Conservation (phyloP, 73 alveolate genomes). For the Paramecium sonneborni region DNA sequence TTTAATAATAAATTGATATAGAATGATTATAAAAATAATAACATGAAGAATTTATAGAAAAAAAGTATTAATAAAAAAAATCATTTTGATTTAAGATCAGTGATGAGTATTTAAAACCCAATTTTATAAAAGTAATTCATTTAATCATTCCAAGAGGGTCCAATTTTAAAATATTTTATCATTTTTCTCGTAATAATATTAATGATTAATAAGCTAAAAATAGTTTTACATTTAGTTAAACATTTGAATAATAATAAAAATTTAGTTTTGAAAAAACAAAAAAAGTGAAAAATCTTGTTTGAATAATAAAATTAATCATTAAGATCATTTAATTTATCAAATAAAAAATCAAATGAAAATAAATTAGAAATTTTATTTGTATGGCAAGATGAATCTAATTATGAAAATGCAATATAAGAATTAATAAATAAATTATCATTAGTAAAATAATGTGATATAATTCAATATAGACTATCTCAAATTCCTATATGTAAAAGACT, state of each 20-base stretch:
- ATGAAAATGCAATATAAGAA: conserved; percentile 17
- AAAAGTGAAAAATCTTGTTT: neutral
- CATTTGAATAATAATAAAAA: neutral
- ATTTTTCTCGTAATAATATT: neutral
- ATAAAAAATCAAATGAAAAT: conserved; percentile 3
- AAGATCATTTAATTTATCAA: neutral
- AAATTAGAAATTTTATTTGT: conserved; percentile 33
- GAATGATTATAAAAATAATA: neutral
- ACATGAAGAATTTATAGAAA: conserved; percentile 15
- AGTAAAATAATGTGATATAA: conserved; percentile 17
- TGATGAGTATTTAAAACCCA: conserved; percentile 35
- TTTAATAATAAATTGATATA: conserved; percentile 3
- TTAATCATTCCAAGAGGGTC: conserved; percentile 27
- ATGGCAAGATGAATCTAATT: neutral
- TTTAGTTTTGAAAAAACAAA: neutral
- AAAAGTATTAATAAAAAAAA: neutral
- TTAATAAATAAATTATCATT: neutral
- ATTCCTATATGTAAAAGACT: conserved; percentile 37
- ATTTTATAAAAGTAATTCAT: neutral
- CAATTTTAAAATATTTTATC: neutral
- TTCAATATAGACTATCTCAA: neutral
- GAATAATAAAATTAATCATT: neutral
- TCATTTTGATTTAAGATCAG: neutral
- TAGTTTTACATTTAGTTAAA: conserved; percentile 13
- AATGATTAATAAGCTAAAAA: neutral